Base-by-base conservation (phyloP, 2,329 filamentous ascomycete species). In the Penicillium sclerotiorum region DNA sequence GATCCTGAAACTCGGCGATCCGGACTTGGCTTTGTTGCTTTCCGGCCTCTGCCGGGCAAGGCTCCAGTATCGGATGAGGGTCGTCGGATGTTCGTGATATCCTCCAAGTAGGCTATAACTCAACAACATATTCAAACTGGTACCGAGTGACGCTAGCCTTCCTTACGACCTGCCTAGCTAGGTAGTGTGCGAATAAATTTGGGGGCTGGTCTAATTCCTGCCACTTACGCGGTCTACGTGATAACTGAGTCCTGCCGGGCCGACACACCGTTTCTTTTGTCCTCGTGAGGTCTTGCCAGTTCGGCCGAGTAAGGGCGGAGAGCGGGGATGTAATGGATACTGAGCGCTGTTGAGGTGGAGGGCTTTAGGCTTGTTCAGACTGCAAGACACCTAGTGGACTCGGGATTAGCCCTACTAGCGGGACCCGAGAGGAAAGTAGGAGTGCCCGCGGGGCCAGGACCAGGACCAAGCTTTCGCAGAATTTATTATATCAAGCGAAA, bases 1-100 rank as follows among this genome's bases (percentile, higher is more conserved):
- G 30, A 50, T 53, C 32, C 56, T 64, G 64, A 63, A 66, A 67
- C 60, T 61, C 39, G 60, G 49, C 53, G 59, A 63, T 61, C 58
- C 60, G 53, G 54, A 61, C 58, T 60, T 55, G 50, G 53, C 47
- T 55, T 50, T 41, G 36, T 20, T 53, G 51, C 45, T 55, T 57
- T 63, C 61, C 61, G 61, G 55, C 25, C 45, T 56, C 45, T 58
- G 53, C 59, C 59, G 58, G 56, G 13, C 35, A 32, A 47, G 44
- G 37, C 32, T 44, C 35, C 32, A 8, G 43, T 35, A 21, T 51
- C 44, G 47, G 48, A 54, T 48, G 44, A 38, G 50, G 38, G 27
- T 40, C 21, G 35, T 47, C 47, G 46, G 47, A 41, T 44, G 35
- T 48, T n/a, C n/a, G n/a, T n/a, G n/a, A n/a, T n/a, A n/a, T n/a